Conservation (phyloP, 2,329 filamentous ascomycete species). For the Xylariales sp. region DNA sequence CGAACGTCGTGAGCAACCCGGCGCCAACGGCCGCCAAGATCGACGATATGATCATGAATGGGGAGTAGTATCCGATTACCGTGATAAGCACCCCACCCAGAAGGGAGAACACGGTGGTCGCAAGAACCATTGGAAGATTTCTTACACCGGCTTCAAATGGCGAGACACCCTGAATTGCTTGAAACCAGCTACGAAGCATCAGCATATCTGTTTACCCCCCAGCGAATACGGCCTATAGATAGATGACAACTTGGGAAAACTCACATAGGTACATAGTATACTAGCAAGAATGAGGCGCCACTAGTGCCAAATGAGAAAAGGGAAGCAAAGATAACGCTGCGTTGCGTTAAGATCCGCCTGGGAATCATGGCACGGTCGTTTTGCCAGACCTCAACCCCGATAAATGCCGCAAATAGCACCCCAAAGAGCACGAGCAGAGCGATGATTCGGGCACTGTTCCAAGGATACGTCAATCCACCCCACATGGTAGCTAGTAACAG, state of each 20-base stretch:
- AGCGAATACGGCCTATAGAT: no score
- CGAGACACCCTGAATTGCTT: slow-evolving; percentile 56
- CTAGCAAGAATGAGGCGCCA: no score
- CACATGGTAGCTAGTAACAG: slow-evolving; percentile 50
- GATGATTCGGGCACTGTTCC: slow-evolving; percentile 57
- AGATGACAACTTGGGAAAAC: background rate
- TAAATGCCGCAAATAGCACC: slow-evolving; percentile 56
- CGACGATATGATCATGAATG: slow-evolving; percentile 29
- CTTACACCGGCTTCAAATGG: slow-evolving; percentile 57
- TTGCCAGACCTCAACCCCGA: slow-evolving; percentile 50
- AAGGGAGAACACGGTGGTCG: slow-evolving; percentile 55
- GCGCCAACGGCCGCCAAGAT: slow-evolving; percentile 52
- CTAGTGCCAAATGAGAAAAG: no score
- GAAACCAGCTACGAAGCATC: slow-evolving; percentile 55
- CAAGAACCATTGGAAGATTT: slow-evolving; percentile 55
- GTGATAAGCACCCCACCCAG: slow-evolving; percentile 52
- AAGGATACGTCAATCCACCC: slow-evolving; percentile 53
- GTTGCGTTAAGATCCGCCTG: background rate
- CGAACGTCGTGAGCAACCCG: slow-evolving; percentile 56
- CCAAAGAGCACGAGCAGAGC: slow-evolving; percentile 54
- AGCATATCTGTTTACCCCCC: no score
- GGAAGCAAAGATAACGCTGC: no score
- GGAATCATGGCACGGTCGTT: slow-evolving; percentile 54
- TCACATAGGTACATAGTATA: background rate
- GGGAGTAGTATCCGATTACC: slow-evolving; percentile 57